Base-by-base conservation (phyloP, 208 protist species). In the Endotrypanum monterogeii region DNA sequence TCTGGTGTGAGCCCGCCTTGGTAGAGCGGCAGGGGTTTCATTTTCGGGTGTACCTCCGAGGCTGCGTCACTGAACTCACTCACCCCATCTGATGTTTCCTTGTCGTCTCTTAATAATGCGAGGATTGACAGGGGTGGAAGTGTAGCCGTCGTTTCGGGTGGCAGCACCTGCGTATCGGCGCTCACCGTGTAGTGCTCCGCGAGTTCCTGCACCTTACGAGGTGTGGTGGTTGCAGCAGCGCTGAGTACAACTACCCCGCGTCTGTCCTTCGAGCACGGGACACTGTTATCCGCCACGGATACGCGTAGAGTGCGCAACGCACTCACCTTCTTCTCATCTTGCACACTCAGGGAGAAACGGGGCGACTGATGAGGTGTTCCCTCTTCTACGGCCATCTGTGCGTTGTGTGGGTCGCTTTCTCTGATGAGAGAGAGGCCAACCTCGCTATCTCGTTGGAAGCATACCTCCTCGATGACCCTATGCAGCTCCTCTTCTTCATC, bases 401-500 rank as follows among this genome's bases (percentile, higher is more conserved):
- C 51, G 39, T 70, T 50, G 23, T 67, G 69, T 8, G 71, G 68
- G 20, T 67, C 61, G 56, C 70, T 54, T 41, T 63, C 69, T 39
- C 66, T 74, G 55, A 60, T 39, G 9, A 80, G 67, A 60, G 67
- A 78, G 9, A 79, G 62, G 69, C 70, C 71, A 6, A 48, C 73
- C 50, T 73, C 70, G 52, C 79, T 74, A 32, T 76, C 71, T 30
- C 62, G 69, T 32, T 63, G 71, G 72, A 88, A 87, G 76, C 80
- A 87, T 12, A 79, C 73, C 28, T 67, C 60, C 30, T 82, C 78
- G 48, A 91, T 83, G 18, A 75, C 58, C n/a, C 41, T 67, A 32
- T 83, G 76, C 32, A 80, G 39, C 54, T 74, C 62, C 37, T 80
- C 75, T 20, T 56, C 44, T 52, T 74, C 71, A 25, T 56, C 44